Base-by-base conservation (phyloP, 495 filamentous ascomycete species). In the Hypoxylon cercidicola region DNA sequence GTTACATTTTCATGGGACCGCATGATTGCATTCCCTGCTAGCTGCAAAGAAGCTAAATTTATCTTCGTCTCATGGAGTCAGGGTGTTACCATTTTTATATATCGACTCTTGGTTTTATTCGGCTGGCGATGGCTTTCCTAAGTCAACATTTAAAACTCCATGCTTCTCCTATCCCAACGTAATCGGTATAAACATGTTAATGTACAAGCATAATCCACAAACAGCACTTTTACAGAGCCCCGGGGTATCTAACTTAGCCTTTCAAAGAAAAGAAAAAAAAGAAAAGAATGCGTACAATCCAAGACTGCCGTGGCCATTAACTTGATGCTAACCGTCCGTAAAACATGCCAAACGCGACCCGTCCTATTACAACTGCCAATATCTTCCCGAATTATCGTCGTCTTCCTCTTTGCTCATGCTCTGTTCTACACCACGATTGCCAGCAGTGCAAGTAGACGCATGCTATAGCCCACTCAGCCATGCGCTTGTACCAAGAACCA, bases 391-490 rank as follows among this genome's bases (percentile, higher is more conserved):
- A 28, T 16, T 44, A 50, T 60, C 62, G 30, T 50, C 50, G 45
- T 50, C 20, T 12, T 15, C 39, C 37, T 28, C 25, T 3, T 28
- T 3, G 25, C 7, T 28, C 46, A 51, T 52, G 23, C 39, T 19
- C 43, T 49, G 28, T 13, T 19, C 37, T 49, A 5, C 11, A n/a
- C 20, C 32, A 10, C 45, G 19, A 32, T 32, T n/a, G 19, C 37
- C 21, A 19, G 12, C 21, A 21, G 15, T 10, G 13, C 28, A 10
- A 48, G n/a, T 28, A 35, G 18, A 20, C 34, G 28, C 46, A 32
- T 12, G 39, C 56, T 49, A 73, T 45, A 72, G 13, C 4, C 45
- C 57, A 41, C 56, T 12, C n/a, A 66, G 34, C 70, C 69, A 71
- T 0, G 62, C 60, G 12, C 51, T 35, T 1, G 53, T 54, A 3